Evolutionary conservation across 352 stramenopile genomes (phyloP).

Genomic region (Blastocystis sp.): DNA sequence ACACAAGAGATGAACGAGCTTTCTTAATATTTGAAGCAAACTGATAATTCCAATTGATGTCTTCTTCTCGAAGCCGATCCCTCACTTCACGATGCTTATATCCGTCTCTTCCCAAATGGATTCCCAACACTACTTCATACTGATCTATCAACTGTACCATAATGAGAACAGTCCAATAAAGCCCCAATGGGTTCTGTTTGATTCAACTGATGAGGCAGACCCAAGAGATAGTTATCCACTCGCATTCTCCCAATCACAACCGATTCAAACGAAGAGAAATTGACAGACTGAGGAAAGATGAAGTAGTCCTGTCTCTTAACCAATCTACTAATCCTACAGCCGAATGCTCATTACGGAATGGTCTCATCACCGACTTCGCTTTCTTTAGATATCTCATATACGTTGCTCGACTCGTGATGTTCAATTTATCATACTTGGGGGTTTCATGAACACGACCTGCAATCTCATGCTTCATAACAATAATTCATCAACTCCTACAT

Average conservation of each 20-base stretch:
- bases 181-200: neutral
- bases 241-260: conserved; percentile 32
- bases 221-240: conserved; percentile 51
- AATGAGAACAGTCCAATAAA: neutral
- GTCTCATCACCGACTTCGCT: neutral
- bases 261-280: neutral
- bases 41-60: conserved; percentile 27
- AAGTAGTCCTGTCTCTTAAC: conserved; percentile 42
- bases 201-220: neutral
- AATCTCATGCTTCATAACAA: neutral
- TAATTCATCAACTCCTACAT: neutral
- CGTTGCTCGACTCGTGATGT: neutral
- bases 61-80: neutral
- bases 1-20: neutral
- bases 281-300: neutral
- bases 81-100: neutral
- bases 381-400: conserved; percentile 16
- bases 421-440: neutral
- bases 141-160: neutral
- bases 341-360: conserved; percentile 24
- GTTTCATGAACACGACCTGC: conserved; percentile 11
- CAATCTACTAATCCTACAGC: neutral
- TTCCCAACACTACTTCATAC: neutral
- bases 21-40: neutral
- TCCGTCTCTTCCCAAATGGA: conserved; percentile 1